Base-by-base conservation (phyloP, 306 rosid genomes). In the Glycine tomentella region DNA sequence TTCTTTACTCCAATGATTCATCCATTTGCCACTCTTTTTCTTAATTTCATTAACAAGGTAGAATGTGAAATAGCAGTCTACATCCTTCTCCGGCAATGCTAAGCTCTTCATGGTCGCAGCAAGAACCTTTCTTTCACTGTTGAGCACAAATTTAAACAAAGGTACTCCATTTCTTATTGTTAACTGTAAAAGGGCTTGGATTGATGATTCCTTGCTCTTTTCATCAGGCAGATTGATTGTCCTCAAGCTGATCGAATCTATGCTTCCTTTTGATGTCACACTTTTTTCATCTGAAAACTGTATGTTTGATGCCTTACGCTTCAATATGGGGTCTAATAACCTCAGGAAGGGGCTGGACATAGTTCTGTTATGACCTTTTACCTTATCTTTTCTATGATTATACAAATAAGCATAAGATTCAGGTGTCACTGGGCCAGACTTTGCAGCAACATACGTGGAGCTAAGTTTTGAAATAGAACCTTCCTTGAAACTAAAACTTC, bases 401-500 rank as follows among this genome's bases (percentile, higher is more conserved):
- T 89, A 83, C 50, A 83, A 66, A 75, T 56, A 66, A 78, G 48
- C 85, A 40, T 89, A 80, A 76, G 86, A 64, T 75, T 87, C 92
- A 76, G 87, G 77, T 78, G 72, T 87, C 80, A 89, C 64, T 8
- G 94, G 94, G 83, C 97, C 95, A 66, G 97, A 93, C 85, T 90
- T 90, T 63, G 87, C 87, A 71, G 83, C 80, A 66, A 77, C 80
- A 82, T 84, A 8, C 50, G 75, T 78, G 83, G 97, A 85, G 78
- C 87, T 84, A 80, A 83, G 81, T 69, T 77, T 89, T 10, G 97
- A 95, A 81, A 81, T 73, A 53, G 91, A 75, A 48, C 85, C 84
- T 77, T 95, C 99, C 85, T 87, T 95, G 84, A 89, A 95, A 89
- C 99, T 95, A 74, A 91, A 84, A 81, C 99, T 95, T 89, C 99